Evolutionary conservation across 805 yeast species (phyloP), one percentile per base, ranked within the genome.

Genomic region (Candida broadrunensis): DNA sequence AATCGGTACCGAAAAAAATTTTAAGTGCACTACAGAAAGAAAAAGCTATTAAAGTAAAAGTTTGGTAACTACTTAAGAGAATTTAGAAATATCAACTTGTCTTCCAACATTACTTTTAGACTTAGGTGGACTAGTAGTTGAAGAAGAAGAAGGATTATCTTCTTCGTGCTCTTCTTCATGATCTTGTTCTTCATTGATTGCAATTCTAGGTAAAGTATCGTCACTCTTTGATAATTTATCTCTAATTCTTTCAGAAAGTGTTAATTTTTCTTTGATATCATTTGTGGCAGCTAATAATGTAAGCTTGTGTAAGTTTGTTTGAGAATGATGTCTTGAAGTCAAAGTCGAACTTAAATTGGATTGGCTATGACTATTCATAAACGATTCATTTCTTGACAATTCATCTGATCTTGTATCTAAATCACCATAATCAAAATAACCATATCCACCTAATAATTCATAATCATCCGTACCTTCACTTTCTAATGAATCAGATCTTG

Each of bases 361-460:
- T 7, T 21, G 24, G 14, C 29, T 26, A 18, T 52, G 45, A 35
- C 54, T 48, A 43, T 59, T 60, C 42, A 63, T 39, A 32, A 45
- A 54, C 9, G 69, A 62, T 38, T 63, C 64, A 29, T 56, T 56
- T 15, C 64, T 56, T 11, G 61, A 55, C 17, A 63, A 32, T 31
- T 55, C 52, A 42, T 55, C 61, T 6, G 85, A 76, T 46, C 85
- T 70, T 40, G 77, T 56, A 43, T 81, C 81, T 48, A 84, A 80
- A 46, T 75, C 76, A 9, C 84, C 88, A 46, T 82, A 72, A 51
- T 85, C 93, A 58, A 86, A 86, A 60, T 86, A 85, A 27, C 90
- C 96, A 60, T 89, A 89, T 2, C 97, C 97, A 33, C 96, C 91
- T 30, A 88, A 67, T 42, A 77, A 50, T 40, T 57, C 58, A 44